Conservation (phyloP, 2,329 filamentous ascomycete species). For the Davidsoniella eucalypti region DNA sequence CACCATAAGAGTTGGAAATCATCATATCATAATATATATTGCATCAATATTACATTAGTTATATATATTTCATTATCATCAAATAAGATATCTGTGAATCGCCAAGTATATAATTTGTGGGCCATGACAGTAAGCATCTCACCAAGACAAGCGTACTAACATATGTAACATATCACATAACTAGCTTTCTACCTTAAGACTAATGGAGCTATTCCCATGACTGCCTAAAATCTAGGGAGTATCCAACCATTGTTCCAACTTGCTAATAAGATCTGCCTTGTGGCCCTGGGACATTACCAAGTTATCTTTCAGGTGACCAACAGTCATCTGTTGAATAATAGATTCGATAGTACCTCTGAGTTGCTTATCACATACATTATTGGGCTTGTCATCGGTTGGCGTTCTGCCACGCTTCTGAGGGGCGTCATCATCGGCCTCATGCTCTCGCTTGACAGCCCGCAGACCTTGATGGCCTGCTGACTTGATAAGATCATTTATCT, state of each 20-base stretch:
- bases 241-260: slow-evolving; percentile 40
- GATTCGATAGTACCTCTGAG: slow-evolving; percentile 29
- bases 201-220: neutral
- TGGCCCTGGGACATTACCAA: slow-evolving; percentile 29
- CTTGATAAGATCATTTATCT: slow-evolving; percentile 51
- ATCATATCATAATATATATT: too few species aligned
- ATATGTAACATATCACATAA: too few species aligned
- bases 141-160: too few species aligned
- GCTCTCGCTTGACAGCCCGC: neutral
- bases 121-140: too few species aligned
- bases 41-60: too few species aligned
- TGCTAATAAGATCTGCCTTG: slow-evolving; percentile 39
- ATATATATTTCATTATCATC: too few species aligned
- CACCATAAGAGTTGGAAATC: too few species aligned
- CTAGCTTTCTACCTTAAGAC: too few species aligned
- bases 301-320: slow-evolving; percentile 34
- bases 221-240: slow-evolving; percentile 19
- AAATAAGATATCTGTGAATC: too few species aligned
- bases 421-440: slow-evolving; percentile 21
- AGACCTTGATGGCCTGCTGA: slow-evolving; percentile 27
- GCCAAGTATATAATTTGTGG: too few species aligned
- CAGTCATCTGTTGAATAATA: slow-evolving; percentile 35
- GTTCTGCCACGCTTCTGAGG: slow-evolving; percentile 31
- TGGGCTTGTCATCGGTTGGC: slow-evolving; percentile 19
- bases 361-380: slow-evolving; percentile 27